Conservation (phyloP, 2,329 filamentous ascomycete genomes). For the Cyphellophora attinorum region DNA sequence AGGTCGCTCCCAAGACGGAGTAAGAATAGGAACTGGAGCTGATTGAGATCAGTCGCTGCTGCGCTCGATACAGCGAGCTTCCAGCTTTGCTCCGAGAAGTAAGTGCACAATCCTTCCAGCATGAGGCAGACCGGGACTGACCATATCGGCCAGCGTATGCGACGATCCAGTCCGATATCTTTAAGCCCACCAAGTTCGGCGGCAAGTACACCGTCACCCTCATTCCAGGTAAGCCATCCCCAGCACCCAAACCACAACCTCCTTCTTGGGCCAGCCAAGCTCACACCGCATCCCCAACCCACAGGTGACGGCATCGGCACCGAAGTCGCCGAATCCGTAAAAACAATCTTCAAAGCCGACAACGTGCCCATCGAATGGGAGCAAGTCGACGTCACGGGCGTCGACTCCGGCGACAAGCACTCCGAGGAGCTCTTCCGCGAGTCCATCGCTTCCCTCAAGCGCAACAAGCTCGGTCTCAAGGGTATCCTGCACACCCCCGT, state of each 20-base stretch:
- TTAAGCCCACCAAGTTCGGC: slow-evolving; percentile 98
- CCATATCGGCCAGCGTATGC: slow-evolving; percentile 32
- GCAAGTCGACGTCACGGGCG: slow-evolving; percentile 88
- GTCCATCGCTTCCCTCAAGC: slow-evolving; percentile 86
- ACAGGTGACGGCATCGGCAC: slow-evolving; percentile 87
- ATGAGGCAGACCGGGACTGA: not conserved
- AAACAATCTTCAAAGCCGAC: slow-evolving; percentile 99
- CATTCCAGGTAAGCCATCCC: slow-evolving; percentile 65
- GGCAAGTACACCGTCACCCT: slow-evolving; percentile 98
- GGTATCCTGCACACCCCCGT: slow-evolving; percentile 97
- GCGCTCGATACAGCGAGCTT: slow-evolving; percentile 14
- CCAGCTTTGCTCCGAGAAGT: slow-evolving; percentile 15
- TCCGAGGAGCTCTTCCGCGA: slow-evolving; percentile 93
- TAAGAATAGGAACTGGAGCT: too few relatives aligned
- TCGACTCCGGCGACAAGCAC: slow-evolving; percentile 75
- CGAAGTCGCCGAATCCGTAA: slow-evolving; percentile 95
- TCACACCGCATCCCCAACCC: too few relatives aligned
- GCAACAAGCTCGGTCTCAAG: slow-evolving; percentile 98
- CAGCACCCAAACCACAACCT: not conserved
- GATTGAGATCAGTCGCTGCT: slow-evolving; percentile 18
- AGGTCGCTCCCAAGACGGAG: too few relatives aligned
- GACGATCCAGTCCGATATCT: slow-evolving; percentile 87
- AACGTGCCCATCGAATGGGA: slow-evolving; percentile 99
- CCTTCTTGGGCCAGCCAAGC: too few relatives aligned
- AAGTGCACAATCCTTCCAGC: slow-evolving; percentile 3